Evolutionary conservation across 2,329 filamentous ascomycete species (phyloP).

Genomic region (Parasarocladium wereldwijsianum): DNA sequence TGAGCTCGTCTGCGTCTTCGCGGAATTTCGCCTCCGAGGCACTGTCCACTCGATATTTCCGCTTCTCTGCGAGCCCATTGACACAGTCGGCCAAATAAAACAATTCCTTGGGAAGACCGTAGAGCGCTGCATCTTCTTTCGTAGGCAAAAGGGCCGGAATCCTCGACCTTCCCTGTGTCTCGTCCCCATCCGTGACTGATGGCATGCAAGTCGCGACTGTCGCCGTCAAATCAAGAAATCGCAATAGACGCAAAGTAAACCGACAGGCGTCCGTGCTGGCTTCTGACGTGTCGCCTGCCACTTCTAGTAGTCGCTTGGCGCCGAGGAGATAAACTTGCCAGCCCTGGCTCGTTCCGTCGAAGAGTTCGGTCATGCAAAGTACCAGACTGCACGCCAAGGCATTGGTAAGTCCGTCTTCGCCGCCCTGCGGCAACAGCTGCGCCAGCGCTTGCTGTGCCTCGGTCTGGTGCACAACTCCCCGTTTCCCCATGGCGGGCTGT

Average conservation of each 20-base stretch:
- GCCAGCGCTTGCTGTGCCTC: conserved; percentile 17
- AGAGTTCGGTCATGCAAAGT: conserved; percentile 26
- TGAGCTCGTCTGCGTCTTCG: conserved; percentile 14
- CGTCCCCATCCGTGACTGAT: conserved; percentile 18
- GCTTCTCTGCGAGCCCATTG: conserved; percentile 18
- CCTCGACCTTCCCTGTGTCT: conserved; percentile 11
- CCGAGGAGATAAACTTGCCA: conserved; percentile 28
- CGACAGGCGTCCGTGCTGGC: conserved; percentile 21
- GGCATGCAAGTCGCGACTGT: conserved; percentile 19
- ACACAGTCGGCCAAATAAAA: conserved; percentile 19
- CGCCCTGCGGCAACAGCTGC: conserved; percentile 18
- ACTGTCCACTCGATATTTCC: conserved; percentile 15
- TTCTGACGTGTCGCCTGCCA: too few species aligned
- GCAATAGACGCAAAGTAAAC: conserved; percentile 18
- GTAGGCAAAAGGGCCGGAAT: conserved; percentile 15
- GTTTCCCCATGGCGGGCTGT: conserved; percentile 15
- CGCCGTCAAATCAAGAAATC: conserved; percentile 18
- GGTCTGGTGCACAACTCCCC: conserved; percentile 16
- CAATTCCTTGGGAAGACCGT: conserved; percentile 20
- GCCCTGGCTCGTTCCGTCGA: conserved; percentile 23
- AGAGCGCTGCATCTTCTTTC: conserved; percentile 18
- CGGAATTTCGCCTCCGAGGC: conserved; percentile 16
- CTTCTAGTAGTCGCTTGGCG: conserved; percentile 23
- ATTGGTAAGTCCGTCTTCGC: conserved; percentile 16
- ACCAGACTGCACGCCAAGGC: conserved; percentile 24